Conservation (phyloP, 148 eudicot genomes). For the Cornus controversa region DNA sequence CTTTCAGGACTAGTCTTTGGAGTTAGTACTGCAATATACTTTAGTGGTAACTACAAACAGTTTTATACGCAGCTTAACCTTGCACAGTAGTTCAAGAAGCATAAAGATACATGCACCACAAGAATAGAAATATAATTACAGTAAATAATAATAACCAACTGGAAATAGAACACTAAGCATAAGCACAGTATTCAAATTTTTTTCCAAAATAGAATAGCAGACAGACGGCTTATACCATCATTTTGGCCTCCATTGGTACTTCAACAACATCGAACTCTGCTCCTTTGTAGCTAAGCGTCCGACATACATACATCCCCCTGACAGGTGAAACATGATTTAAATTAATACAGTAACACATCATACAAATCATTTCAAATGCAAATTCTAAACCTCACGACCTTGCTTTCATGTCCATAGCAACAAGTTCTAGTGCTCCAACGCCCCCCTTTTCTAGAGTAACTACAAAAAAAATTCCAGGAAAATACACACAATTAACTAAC, state of each 20-base stretch:
- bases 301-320: slow-evolving; percentile 99
- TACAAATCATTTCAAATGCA: slow-evolving; percentile 1
- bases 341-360: slow-evolving; percentile 8
- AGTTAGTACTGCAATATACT: no score
- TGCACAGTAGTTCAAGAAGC: background rate
- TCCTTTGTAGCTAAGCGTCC: slow-evolving; percentile 94
- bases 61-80: background rate
- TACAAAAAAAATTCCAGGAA: slow-evolving; percentile 22
- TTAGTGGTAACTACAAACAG: background rate
- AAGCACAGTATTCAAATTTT: background rate
- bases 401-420: slow-evolving; percentile 99
- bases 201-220: background rate
- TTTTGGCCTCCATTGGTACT: slow-evolving; percentile 72
- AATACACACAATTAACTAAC: background rate
- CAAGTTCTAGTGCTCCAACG: slow-evolving; percentile 98
- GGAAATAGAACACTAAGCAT: background rate
- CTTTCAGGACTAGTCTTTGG: no score
- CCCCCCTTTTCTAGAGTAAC: slow-evolving; percentile 97
- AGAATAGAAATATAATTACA: no score
- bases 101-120: background rate
- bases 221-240: slow-evolving; percentile 57
- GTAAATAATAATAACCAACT: background rate
- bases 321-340: slow-evolving; percentile 9
- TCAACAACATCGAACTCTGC: slow-evolving; percentile 95
- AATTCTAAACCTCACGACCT: slow-evolving; percentile 43